A percentile compares a stretch with the other conserved stretches of the same genome.
Conservation (phyloP, 768 basidiomycete genomes). For the Hydnum rufescens region DNA sequence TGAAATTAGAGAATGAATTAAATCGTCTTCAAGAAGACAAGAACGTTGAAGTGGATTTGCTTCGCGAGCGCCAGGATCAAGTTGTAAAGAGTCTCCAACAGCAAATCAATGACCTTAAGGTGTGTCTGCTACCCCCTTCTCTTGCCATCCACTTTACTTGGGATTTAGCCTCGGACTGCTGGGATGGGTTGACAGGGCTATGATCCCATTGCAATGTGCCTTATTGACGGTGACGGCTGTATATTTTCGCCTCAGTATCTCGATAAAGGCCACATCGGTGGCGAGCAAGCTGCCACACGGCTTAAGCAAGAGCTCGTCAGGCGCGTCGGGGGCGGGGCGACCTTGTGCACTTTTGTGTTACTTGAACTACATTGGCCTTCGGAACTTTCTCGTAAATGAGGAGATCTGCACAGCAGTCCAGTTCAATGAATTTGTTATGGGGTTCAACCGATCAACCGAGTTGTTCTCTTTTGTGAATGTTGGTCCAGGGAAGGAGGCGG, state of each 20-base stretch:
- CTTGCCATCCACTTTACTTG: no score
- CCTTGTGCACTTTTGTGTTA: neutral
- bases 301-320: neutral
- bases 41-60: no score
- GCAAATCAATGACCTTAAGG: no score
- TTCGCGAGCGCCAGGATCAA: no score
- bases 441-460: slow-evolving; percentile 50
- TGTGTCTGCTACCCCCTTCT: no score
- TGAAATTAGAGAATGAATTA: no score
- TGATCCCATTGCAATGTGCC: neutral
- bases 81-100: no score
- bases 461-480: slow-evolving; percentile 53
- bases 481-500: slow-evolving; percentile 50
- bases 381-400: neutral
- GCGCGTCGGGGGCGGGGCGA: neutral
- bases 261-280: neutral
- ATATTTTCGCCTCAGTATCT: neutral
- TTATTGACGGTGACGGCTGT: slow-evolving; percentile 5
- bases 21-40: no score
- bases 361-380: slow-evolving; percentile 1
- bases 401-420: slow-evolving; percentile 14
- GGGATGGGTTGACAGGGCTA: no score
- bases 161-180: no score
- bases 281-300: neutral
- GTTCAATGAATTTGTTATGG: slow-evolving; percentile 45